Evolutionary conservation across 805 yeast species (phyloP), one percentile per base, ranked within the genome.

Genomic region (Starmerella kuoi): DNA sequence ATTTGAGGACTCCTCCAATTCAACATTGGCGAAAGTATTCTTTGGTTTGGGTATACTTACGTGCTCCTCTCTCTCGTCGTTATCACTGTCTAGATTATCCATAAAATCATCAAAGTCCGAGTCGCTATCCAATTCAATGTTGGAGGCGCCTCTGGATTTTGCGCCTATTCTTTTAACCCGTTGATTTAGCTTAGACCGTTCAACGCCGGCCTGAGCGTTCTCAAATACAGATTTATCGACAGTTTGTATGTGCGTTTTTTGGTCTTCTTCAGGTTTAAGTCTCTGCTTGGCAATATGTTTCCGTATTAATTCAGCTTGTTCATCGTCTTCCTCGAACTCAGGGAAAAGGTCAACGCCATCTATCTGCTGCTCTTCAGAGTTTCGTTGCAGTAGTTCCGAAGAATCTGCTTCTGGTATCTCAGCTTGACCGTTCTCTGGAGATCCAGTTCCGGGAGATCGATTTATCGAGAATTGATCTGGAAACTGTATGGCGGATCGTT

Each of bases 21-120:
- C n/a, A n/a, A n/a, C n/a, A n/a, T n/a, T n/a, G n/a, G n/a, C n/a
- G n/a, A n/a, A n/a, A n/a, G n/a, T n/a, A n/a, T n/a, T n/a, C n/a
- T n/a, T n/a, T n/a, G n/a, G n/a, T n/a, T n/a, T n/a, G n/a, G n/a
- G n/a, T n/a, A n/a, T n/a, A n/a, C n/a, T n/a, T n/a, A n/a, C n/a
- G 38, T 20, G 12, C 24, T 5, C 24, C 15, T 14, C 17, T 14
- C 4, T 11, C 9, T 8, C 19, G 6, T n/a, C 20, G 12, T 34
- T 32, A 15, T 24, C 21, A 15, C 21, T 22, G 18, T 28, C 36
- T 5, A 40, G 35, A 8, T 27, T 33, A 17, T 50, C 54, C 57
- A 53, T 52, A 30, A 54, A 54, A 11, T 44, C 47, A 19, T 51
- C 55, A 25, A 51, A 51, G 18, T 50, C 55, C 12, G 47, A 49